Base-by-base conservation (phyloP, 176 grass and related monocot species). In the Tuctoria greenei region DNA sequence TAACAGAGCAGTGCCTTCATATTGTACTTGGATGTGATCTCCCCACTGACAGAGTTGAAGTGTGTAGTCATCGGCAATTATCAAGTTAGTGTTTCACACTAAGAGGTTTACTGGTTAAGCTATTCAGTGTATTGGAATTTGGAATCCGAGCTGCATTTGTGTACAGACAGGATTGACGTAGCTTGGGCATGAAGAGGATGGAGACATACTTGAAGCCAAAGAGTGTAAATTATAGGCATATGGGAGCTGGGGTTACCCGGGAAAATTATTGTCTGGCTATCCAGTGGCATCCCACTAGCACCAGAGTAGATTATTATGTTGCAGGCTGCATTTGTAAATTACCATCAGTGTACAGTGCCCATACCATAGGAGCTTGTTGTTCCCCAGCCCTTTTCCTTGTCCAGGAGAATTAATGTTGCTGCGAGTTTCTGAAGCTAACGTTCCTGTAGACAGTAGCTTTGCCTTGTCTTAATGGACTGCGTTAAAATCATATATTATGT, bases 161-260 rank as follows among this genome's bases (percentile, higher is more conserved):
- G 85, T 91, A 81, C 73, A 87, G 84, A 86, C 75, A 54, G 34
- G 75, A 79, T 91, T 84, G 77, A 40, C 52, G 42, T 61, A 77
- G 84, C 61, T 65, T 65, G 75, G 72, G 67, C 59, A 78, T 34
- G 55, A 54, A 58, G 81, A 71, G 61, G 60, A 81, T 36, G 10
- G 52, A 79, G 66, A 17, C 37, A 82, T 79, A 70, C 70, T 71
- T 70, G 63, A 46, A 64, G 75, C 36, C 45, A 79, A 76, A 4
- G 75, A 88, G 65, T 84, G 86, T 84, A 88, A 73, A 88, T 84
- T 84, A 84, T 84, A 76, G 86, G 21, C 18, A 64, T 76, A 61
- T 84, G 57, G 57, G 67, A 84, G 76, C 61, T 66, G 64, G 75
- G 71, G 55, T 80, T 28, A 25, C 23, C 5, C 51, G 49, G 37